A percentile compares a stretch with the other conserved stretches of the same genome.
These are phyloP conservation scores for Ogataea nakhonphanomensis DNA, from an alignment of 805 yeast genomes.

Conservation along the genomic window DNA sequence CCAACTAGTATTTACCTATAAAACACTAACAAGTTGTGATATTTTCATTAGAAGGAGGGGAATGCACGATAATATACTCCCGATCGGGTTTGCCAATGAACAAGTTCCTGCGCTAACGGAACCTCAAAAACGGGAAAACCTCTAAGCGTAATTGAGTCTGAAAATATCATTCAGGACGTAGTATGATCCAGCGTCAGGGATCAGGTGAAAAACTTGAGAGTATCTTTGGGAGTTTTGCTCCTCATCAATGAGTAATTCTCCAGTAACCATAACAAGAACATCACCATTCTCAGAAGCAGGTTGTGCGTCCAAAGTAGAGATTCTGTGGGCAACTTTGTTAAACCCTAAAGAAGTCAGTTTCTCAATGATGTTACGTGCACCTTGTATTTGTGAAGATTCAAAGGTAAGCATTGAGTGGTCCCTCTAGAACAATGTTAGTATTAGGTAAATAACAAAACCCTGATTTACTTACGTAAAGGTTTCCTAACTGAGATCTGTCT, in stretches of 20 bases:
- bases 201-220: constrained; percentile 95
- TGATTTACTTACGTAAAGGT: constrained; percentile 60
- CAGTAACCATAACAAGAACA: constrained; percentile 96
- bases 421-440: constrained; percentile 43
- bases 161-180: constrained; percentile 95
- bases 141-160: constrained; percentile 80
- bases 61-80: neutral
- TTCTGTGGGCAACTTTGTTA: constrained; percentile 88
- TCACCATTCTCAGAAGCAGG: constrained; percentile 93
- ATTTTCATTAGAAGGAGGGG: too few relatives aligned
- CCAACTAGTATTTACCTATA: neutral
- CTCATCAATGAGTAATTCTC: constrained; percentile 88
- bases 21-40: too few relatives aligned
- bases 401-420: constrained; percentile 97
- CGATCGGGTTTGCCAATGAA: neutral
- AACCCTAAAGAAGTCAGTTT: constrained; percentile 87
- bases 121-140: neutral
- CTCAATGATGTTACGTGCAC: constrained; percentile 89
- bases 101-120: neutral
- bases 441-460: neutral
- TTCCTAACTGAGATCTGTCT: constrained; percentile 89
- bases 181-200: constrained; percentile 88
- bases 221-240: constrained; percentile 95
- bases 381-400: constrained; percentile 92
- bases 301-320: constrained; percentile 95